Conservation (phyloP, 306 rosid species). For the Vigna nakashimae region DNA sequence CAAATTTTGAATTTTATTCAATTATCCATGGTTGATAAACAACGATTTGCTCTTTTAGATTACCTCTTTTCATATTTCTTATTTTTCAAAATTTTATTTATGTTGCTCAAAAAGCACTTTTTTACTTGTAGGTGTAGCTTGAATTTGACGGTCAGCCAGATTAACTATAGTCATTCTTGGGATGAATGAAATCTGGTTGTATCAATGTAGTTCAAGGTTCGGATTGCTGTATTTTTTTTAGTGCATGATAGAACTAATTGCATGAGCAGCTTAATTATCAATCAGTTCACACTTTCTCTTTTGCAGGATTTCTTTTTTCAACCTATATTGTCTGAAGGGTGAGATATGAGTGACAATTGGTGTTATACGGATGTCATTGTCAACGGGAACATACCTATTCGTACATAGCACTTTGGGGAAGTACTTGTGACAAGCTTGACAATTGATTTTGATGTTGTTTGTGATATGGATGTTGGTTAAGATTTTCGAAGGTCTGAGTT, state of each 20-base stretch:
- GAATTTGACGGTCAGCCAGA: conserved; percentile 33
- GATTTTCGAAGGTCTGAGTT: conserved; percentile 29
- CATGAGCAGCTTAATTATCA: conserved; percentile 42
- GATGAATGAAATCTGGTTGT: conserved; percentile 40
- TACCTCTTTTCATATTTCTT: conserved; percentile 5
- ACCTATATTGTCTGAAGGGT: conserved; percentile 41
- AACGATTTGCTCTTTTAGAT: not conserved
- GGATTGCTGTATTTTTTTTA: conserved; percentile 33
- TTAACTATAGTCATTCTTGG: conserved; percentile 35
- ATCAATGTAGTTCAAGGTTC: conserved; percentile 44
- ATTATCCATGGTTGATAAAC: not conserved
- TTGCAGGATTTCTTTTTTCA: conserved; percentile 54
- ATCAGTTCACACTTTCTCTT: conserved; percentile 48
- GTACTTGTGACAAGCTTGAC: conserved; percentile 26
- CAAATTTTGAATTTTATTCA: conserved; percentile 18
- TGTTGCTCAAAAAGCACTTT: conserved; percentile 38
- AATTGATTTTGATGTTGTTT: not conserved
- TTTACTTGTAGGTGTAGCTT: conserved; percentile 52
- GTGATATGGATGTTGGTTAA: conserved; percentile 4
- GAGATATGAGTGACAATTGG: conserved; percentile 40
- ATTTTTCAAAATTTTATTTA: conserved; percentile 19
- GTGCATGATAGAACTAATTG: conserved; percentile 38
- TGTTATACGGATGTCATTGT: conserved; percentile 30
- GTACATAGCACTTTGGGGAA: conserved; percentile 29
- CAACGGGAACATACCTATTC: conserved; percentile 26